These are phyloP conservation scores for Pyricularia sp. DNA, from an alignment of 2,329 filamentous ascomycete species.

Conservation along the genomic window DNA sequence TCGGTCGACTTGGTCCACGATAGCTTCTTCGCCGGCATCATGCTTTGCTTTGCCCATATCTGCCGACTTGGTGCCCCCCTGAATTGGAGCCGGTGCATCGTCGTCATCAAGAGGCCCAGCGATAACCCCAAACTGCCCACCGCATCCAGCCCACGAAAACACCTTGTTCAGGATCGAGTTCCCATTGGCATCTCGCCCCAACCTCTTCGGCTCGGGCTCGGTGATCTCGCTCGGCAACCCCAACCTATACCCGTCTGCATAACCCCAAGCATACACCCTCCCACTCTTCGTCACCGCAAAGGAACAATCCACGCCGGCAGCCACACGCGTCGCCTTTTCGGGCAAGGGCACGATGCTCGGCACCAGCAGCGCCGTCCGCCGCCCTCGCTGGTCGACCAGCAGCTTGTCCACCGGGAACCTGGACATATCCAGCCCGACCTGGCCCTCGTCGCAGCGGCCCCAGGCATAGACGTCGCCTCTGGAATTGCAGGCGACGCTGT, in stretches of 20 bases:
- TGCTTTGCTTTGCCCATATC: too few relatives aligned
- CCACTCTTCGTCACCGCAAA: constrained; percentile 50
- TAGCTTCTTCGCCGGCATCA: too few relatives aligned
- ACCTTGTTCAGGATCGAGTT: constrained; percentile 34
- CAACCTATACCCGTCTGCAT: constrained; percentile 57
- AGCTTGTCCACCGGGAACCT: constrained; percentile 22
- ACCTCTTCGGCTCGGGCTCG: constrained; percentile 48
- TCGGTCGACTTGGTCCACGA: too few relatives aligned
- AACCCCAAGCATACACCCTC: constrained; percentile 58
- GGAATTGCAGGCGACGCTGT: constrained; percentile 37
- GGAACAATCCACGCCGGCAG: constrained; percentile 53
- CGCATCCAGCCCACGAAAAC: constrained; percentile 52
- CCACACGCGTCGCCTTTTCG: constrained; percentile 26
- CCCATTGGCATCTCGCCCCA: constrained; percentile 37
- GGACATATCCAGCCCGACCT: constrained; percentile 26
- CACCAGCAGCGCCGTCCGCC: neutral
- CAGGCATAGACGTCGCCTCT: constrained; percentile 26
- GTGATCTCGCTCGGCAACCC: constrained; percentile 56
- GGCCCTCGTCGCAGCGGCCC: constrained; percentile 28
- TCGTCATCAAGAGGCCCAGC: constrained; percentile 7
- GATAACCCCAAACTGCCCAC: constrained; percentile 44
- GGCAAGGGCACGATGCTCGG: neutral
- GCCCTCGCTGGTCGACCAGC: neutral
- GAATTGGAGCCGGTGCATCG: too few relatives aligned
- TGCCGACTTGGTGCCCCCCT: too few relatives aligned